Conservation (phyloP, 371 early-diverging fungal species). For the Mucor sp. region DNA sequence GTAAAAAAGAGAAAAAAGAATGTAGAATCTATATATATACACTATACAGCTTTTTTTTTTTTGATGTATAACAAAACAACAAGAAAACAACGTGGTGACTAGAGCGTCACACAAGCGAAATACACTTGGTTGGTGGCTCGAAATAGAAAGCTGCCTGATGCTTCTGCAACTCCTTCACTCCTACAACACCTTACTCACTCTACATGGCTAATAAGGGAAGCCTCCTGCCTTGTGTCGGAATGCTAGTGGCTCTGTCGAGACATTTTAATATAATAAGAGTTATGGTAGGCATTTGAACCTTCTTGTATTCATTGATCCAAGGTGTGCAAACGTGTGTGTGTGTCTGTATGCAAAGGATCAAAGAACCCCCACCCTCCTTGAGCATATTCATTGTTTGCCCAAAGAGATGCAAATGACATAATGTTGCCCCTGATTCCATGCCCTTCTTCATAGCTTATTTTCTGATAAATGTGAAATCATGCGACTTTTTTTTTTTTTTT, state of each 20-base stretch:
- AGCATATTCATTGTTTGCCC: neutral
- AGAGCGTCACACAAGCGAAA: slow-evolving; percentile 23
- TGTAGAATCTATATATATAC: neutral
- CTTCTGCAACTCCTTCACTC: slow-evolving; percentile 6
- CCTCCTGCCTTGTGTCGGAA: neutral
- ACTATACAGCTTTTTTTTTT: neutral
- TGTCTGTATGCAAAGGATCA: neutral
- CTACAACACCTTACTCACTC: neutral
- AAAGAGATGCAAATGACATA: neutral
- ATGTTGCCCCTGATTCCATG: neutral
- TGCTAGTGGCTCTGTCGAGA: neutral
- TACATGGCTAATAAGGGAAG: neutral
- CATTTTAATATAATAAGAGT: neutral
- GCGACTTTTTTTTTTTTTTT: neutral
- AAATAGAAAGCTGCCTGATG: slow-evolving; percentile 30
- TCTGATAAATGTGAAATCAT: neutral
- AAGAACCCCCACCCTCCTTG: neutral
- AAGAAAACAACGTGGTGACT: slow-evolving; percentile 19
- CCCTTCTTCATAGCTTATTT: neutral
- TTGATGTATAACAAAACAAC: slow-evolving; percentile 8
- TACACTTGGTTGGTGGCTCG: slow-evolving; percentile 21
- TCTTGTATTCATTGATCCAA: neutral
- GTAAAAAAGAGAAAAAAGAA: neutral
- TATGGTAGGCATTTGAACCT: neutral
- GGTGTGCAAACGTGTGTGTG: neutral